Conservation (phyloP, 2,329 filamentous ascomycete species). For the Biscogniauxia marginata region DNA sequence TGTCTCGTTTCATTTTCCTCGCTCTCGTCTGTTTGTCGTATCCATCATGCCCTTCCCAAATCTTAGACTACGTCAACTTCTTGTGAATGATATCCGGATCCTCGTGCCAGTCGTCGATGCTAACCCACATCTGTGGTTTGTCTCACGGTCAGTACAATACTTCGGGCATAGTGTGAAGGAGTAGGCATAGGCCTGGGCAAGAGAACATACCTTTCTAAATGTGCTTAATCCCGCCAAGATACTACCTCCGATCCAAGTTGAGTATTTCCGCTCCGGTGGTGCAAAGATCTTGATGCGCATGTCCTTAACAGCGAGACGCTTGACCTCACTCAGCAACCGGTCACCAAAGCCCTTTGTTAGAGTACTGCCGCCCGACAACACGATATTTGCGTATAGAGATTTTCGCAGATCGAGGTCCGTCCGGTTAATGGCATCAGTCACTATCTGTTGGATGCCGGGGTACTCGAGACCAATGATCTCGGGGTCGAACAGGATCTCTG, state of each 20-base stretch:
- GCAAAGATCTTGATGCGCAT: constrained; percentile 99
- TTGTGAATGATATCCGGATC: constrained; percentile 98
- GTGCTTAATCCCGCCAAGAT: constrained; percentile 96
- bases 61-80: constrained; percentile 72
- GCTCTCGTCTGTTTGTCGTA: neutral
- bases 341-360: constrained; percentile 97
- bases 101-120: constrained; percentile 99
- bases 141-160: constrained; percentile 12
- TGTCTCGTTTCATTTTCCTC: neutral
- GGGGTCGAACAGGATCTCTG: constrained; percentile 96
- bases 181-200: neutral
- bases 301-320: constrained; percentile 92
- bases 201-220: constrained; percentile 83
- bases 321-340: constrained; percentile 85
- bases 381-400: constrained; percentile 91
- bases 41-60: neutral
- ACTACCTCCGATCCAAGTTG: constrained; percentile 97
- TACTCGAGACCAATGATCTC: constrained; percentile 97
- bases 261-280: constrained; percentile 96
- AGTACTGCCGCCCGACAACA: constrained; percentile 92
- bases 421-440: constrained; percentile 91
- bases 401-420: constrained; percentile 96
- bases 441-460: constrained; percentile 94
- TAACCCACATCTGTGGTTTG: constrained; percentile 87
- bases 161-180: neutral